Percentiles rank a stretch among this genome's conserved stretches.
Evolutionary conservation across 129 eudicot species (phyloP).

Genomic region (Arctium lappa): DNA sequence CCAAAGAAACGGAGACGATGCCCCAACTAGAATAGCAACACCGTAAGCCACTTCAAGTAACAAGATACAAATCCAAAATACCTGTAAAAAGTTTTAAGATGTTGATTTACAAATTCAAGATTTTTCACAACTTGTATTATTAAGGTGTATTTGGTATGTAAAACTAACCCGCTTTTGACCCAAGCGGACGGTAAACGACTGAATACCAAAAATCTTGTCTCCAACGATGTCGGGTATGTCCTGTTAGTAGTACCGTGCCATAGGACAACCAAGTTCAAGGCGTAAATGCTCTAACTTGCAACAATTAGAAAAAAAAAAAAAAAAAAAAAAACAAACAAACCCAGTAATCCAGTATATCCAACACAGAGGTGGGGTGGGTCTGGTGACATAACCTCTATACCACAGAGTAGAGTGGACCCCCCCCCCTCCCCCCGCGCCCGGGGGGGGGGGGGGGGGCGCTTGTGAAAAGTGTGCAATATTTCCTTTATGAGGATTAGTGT

Average conservation of each 20-base stretch:
- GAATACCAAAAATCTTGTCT: constrained; percentile 89
- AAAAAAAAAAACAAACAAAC: no score
- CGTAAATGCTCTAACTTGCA: no score
- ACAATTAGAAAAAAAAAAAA: no score
- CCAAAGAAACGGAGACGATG: constrained; percentile 67
- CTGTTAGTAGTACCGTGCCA: constrained; percentile 23
- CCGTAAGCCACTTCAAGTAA: constrained; percentile 84
- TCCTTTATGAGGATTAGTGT: neutral
- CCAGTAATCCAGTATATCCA: no score
- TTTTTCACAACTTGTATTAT: neutral
- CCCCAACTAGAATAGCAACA: constrained; percentile 76
- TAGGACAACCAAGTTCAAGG: no score
- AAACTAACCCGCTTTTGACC: constrained; percentile 79
- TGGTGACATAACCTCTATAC: no score
- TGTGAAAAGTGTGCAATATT: no score
- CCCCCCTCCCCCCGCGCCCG: no score
- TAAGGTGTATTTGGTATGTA: neutral
- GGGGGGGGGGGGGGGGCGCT: no score
- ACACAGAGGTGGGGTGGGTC: no score
- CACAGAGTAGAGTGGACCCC: no score
- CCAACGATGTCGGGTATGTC: constrained; percentile 98
- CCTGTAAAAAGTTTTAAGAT: constrained; percentile 37
- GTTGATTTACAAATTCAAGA: neutral
- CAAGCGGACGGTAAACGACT: constrained; percentile 86
- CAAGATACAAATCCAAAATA: constrained; percentile 80